Base-by-base conservation (phyloP, 148 eudicot genomes). In the Rhododendron griersonianum region DNA sequence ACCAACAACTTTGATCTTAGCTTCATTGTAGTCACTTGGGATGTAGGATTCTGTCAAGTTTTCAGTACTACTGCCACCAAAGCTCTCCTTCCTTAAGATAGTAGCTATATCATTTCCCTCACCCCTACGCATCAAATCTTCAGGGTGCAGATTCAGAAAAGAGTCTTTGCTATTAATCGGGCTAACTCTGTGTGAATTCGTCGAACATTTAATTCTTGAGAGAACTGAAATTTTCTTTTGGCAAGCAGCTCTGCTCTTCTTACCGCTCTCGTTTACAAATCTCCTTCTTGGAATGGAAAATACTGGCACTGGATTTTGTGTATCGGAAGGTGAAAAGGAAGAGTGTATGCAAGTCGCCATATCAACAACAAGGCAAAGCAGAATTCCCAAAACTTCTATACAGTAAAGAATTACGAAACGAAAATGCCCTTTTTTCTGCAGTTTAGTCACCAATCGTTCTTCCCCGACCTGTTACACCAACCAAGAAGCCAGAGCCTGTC, bases 1-100 rank as follows among this genome's bases (percentile, higher is more conserved):
- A 37, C 98, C 98, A 86, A 95, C 90, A 63, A 95, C 98, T 90
- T 95, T 95, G 85, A 95, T 95, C 83, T 91, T 95, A 19, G 98
- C 98, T 90, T 88, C 97, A 85, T 92, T 94, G 78, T 76, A 91
- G 86, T 89, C 89, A 85, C 84, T 91, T 51, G 63, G 65, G 28
- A 10, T 45, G 25, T 19, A 21, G 71, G 86, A 87, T 59, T 87
- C 86, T 23, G 63, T 63, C 88, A 78, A 35, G 50, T 18, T 30
- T n/a, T 87, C 78, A 21, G 86, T 87, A 47, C 33, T 21, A 83
- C 2, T 77, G 21, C 19, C 88, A 82, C 73, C 78, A 25, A 44
- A 61, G 23, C 45, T 76, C 35, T 83, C 86, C 57, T 82, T 87
- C 45, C 71, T 78, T 44, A 28, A 81, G 19, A 45, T 81, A 4